These are phyloP conservation scores for Leccinellum luteum DNA, from an alignment of 768 basidiomycete genomes.

Conservation along the genomic window DNA sequence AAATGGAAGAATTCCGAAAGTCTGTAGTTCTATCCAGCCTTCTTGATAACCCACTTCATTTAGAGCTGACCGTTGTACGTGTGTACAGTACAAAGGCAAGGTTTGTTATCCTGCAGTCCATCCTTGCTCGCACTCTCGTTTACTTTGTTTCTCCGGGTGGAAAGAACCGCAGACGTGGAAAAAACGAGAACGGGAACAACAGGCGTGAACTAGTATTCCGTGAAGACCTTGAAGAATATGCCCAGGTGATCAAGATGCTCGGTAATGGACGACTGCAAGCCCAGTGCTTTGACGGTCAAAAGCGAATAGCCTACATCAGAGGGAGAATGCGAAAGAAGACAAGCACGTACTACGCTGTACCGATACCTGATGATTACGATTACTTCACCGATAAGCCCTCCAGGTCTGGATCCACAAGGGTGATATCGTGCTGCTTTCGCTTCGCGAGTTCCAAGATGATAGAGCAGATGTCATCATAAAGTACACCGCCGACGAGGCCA, in stretches of 20 bases:
- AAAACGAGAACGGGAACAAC: slow-evolving; percentile 99
- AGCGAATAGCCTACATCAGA: slow-evolving; percentile 94
- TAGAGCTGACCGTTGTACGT: neutral
- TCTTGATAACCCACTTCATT: neutral
- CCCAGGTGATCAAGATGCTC: slow-evolving; percentile 97
- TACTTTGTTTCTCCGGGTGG: slow-evolving; percentile 65
- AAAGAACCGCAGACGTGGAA: slow-evolving; percentile 98
- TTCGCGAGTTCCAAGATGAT: slow-evolving; percentile 98
- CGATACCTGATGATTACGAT: neutral
- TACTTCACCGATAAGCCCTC: slow-evolving; percentile 2
- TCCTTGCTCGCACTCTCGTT: neutral
- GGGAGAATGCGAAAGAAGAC: slow-evolving; percentile 99
- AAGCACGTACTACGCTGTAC: slow-evolving; percentile 23
- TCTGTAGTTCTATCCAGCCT: neutral
- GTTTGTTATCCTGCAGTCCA: slow-evolving; percentile 8
- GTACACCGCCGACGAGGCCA: slow-evolving; percentile 94
- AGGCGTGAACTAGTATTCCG: slow-evolving; percentile 98
- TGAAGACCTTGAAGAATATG: slow-evolving; percentile 99
- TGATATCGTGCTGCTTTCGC: slow-evolving; percentile 90
- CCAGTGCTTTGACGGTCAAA: slow-evolving; percentile 97
- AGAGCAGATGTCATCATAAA: slow-evolving; percentile 99
- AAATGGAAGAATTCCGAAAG: slow-evolving; percentile 99
- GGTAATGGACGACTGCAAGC: slow-evolving; percentile 97
- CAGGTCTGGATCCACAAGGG: slow-evolving; percentile 99
- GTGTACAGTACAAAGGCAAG: slow-evolving; percentile 29